phyloP scores from a whole-genome alignment of 164 flowering plant species.

The Akebia trifoliata region DNA sequence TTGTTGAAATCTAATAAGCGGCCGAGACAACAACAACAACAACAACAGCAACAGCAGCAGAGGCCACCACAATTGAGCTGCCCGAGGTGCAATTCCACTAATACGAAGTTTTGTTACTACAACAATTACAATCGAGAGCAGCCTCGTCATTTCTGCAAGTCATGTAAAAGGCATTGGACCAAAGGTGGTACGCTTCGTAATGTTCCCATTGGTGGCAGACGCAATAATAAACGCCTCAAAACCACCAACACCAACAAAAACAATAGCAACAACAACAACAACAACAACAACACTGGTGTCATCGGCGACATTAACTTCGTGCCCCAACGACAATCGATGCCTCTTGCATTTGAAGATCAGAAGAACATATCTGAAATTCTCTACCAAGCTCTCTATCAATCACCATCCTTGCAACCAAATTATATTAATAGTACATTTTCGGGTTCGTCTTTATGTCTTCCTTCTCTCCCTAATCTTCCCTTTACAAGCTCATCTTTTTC shows the following conservation, averaged over 20 bases:
- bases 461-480: neutral
- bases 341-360: slow-evolving; percentile 16
- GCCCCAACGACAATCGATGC: slow-evolving; percentile 10
- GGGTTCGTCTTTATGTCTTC: slow-evolving; percentile 10
- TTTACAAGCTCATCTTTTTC: neutral
- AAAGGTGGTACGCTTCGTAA: slow-evolving; percentile 76
- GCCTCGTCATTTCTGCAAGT: slow-evolving; percentile 78
- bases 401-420: slow-evolving; percentile 13
- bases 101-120: slow-evolving; percentile 87
- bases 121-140: slow-evolving; percentile 76
- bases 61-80: slow-evolving; percentile 47
- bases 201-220: slow-evolving; percentile 76
- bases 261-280: slow-evolving; percentile 10
- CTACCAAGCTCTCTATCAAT: slow-evolving; percentile 16
- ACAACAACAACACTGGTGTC: neutral
- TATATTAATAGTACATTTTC: neutral
- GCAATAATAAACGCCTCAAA: slow-evolving; percentile 60
- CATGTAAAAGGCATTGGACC: slow-evolving; percentile 84
- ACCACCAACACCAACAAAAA: slow-evolving; percentile 16
- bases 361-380: slow-evolving; percentile 22
- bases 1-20: slow-evolving; percentile 24
- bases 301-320: neutral
- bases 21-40: slow-evolving; percentile 17
- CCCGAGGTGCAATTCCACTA: slow-evolving; percentile 65
- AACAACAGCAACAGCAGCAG: slow-evolving; percentile 23